Evolutionary conservation across 306 rosid genomes (phyloP).

Genomic region (Carpinus fangiana): DNA sequence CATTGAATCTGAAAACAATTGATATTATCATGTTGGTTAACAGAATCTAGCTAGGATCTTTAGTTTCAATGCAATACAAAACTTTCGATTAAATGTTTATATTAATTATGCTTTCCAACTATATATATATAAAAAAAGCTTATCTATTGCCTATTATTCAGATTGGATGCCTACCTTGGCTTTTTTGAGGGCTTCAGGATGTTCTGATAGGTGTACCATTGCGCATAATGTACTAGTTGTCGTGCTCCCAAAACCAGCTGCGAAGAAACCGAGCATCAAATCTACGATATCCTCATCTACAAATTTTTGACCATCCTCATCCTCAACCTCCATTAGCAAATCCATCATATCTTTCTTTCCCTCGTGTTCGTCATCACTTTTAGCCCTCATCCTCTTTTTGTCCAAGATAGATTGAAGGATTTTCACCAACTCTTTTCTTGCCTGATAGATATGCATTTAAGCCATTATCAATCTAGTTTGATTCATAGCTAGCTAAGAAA

Average conservation of each 20-base stretch:
- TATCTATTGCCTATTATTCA: too few species aligned
- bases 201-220: constrained; percentile 7
- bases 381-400: constrained; percentile 5
- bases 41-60: background rate
- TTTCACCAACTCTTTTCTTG: constrained; percentile 16
- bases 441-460: constrained; percentile 2
- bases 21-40: too few species aligned
- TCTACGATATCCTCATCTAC: constrained; percentile 31
- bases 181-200: constrained; percentile 1
- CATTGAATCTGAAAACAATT: background rate
- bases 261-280: constrained; percentile 22
- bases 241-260: constrained; percentile 32
- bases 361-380: background rate
- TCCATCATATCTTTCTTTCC: constrained; percentile 35
- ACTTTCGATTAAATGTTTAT: too few species aligned
- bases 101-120: too few species aligned
- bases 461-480: too few species aligned
- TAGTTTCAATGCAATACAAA: background rate
- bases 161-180: constrained; percentile 19
- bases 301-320: constrained; percentile 30
- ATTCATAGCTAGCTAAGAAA: too few species aligned
- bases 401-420: constrained; percentile 16
- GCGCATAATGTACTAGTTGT: constrained; percentile 16
- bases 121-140: too few species aligned
- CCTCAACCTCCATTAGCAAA: constrained; percentile 25